Evolutionary conservation across 805 yeast genomes (phyloP).

Genomic region (Starmerella stigmatis): DNA sequence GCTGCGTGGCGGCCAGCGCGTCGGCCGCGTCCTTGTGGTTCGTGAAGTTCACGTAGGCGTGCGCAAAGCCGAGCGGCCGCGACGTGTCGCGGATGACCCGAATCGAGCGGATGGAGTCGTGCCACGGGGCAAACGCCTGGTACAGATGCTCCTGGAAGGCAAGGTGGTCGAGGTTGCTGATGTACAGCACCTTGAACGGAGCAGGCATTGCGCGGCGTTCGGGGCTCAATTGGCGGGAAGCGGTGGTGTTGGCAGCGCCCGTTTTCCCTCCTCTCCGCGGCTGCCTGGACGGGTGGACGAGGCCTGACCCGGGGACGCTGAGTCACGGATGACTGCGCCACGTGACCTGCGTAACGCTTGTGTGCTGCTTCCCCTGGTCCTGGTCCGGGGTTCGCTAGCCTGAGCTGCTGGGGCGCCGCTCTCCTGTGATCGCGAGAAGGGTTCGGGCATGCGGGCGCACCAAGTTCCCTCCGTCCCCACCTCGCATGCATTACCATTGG

Average conservation of each 20-base stretch:
- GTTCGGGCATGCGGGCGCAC: too few species aligned
- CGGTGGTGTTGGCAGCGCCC: conserved; percentile 4
- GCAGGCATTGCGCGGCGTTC: conserved; percentile 2
- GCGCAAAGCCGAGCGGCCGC: conserved; percentile 15
- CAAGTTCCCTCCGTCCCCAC: too few species aligned
- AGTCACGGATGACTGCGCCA: background rate
- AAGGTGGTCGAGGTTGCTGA: conserved; percentile 24
- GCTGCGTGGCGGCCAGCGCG: conserved; percentile 18
- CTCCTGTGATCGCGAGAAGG: too few species aligned
- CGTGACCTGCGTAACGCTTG: too few species aligned
- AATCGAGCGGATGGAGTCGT: conserved; percentile 14
- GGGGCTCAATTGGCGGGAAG: conserved; percentile 5
- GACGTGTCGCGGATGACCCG: conserved; percentile 21
- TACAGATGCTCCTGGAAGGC: conserved; percentile 20
- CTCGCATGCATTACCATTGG: too few species aligned
- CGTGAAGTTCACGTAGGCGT: conserved; percentile 22
- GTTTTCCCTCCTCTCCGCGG: too few species aligned
- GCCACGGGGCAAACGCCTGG: conserved; percentile 21
- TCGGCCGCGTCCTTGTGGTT: conserved; percentile 15
- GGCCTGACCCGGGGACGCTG: background rate
- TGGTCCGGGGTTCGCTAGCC: too few species aligned
- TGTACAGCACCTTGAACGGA: conserved; percentile 19
- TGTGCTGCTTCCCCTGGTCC: too few species aligned
- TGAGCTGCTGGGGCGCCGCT: too few species aligned
- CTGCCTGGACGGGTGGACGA: background rate